Conservation (phyloP, 1,284 basidiomycete genomes). For the Earliella scabrosa region DNA sequence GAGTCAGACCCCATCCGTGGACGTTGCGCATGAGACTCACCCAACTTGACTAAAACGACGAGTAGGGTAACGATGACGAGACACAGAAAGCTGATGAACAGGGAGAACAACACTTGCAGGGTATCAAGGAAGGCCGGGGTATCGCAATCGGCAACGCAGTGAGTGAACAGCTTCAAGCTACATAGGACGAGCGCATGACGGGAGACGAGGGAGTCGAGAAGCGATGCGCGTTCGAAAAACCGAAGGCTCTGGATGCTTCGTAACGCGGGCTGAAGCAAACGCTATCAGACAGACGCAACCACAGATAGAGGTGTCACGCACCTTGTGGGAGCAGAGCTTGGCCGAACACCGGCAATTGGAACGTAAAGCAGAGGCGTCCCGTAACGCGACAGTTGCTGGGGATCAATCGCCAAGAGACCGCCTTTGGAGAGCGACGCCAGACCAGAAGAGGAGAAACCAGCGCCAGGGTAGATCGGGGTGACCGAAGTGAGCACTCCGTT, state of each 20-base stretch:
- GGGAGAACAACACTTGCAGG: conserved; percentile 4
- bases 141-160: background rate
- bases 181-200: conserved; percentile 21
- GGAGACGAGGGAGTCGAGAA: conserved; percentile 28
- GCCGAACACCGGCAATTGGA: conserved; percentile 25
- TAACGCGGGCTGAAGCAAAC: conserved; percentile 15
- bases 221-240: conserved; percentile 22
- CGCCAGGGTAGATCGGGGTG: conserved; percentile 19
- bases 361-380: conserved; percentile 28
- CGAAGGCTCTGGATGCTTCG: conserved; percentile 14
- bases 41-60: background rate
- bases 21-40: background rate
- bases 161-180: conserved; percentile 9
- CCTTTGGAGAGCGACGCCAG: conserved; percentile 21
- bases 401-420: conserved; percentile 26
- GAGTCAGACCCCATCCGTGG: background rate
- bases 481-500: conserved; percentile 20
- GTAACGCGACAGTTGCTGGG: conserved; percentile 23
- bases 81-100: background rate
- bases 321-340: conserved; percentile 35
- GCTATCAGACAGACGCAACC: background rate
- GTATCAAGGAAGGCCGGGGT: conserved; percentile 4
- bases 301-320: conserved; percentile 6
- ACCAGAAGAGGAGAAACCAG: conserved; percentile 13
- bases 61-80: conserved; percentile 6